Conservation (phyloP, 371 early-diverging fungal genomes). For the Sporodiniella umbellata region DNA sequence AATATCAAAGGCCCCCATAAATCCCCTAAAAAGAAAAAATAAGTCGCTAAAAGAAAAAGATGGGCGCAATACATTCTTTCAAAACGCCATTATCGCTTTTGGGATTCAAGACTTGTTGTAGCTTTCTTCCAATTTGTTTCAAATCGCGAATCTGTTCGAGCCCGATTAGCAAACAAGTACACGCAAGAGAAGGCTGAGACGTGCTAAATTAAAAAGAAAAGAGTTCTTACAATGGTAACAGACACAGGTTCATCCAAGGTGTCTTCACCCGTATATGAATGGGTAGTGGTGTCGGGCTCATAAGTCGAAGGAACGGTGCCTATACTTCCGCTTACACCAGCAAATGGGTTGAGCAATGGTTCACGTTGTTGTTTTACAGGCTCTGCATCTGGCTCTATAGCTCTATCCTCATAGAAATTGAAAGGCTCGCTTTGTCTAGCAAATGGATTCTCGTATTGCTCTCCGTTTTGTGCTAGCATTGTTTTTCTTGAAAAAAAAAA, state of each 20-base stretch:
- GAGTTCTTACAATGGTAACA: conserved; percentile 63
- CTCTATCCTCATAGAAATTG: conserved; percentile 16
- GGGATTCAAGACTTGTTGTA: conserved; percentile 75
- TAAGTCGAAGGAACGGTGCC: conserved; percentile 9
- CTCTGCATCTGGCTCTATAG: conserved; percentile 15
- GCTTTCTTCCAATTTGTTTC: conserved; percentile 66
- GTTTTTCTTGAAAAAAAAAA: not conserved
- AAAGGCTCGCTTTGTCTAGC: conserved; percentile 14
- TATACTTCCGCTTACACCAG: conserved; percentile 12
- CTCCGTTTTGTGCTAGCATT: not conserved
- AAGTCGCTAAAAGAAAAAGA: not conserved
- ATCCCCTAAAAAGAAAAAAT: conserved; percentile 67
- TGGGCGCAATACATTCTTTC: conserved; percentile 62
- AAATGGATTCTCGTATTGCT: conserved; percentile 24
- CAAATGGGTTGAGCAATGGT: conserved; percentile 14
- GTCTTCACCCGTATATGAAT: conserved; percentile 42
- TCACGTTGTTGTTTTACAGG: conserved; percentile 8
- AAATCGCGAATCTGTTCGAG: conserved; percentile 86
- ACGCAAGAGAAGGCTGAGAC: not conserved
- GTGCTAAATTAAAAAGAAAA: conserved; percentile 32
- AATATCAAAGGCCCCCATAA: conserved; percentile 95
- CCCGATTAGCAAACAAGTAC: too few relatives aligned
- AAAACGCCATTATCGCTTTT: conserved; percentile 62
- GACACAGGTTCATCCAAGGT: conserved; percentile 94
- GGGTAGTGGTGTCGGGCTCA: not conserved